phyloP scores from a whole-genome alignment of 495 filamentous ascomycete species.

The Aspergillus heteromorphus region DNA sequence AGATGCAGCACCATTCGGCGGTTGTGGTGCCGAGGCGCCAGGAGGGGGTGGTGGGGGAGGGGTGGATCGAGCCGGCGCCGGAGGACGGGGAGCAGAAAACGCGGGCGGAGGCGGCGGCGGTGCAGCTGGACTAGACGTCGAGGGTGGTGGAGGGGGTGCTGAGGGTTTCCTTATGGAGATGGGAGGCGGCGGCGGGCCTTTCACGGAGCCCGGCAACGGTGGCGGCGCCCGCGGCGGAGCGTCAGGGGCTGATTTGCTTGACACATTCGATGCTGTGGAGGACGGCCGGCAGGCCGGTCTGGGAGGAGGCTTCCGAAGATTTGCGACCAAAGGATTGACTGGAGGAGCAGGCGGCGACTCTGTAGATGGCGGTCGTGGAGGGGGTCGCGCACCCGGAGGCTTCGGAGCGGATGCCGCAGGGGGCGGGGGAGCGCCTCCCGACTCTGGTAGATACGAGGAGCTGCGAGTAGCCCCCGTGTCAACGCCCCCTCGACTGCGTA shows the following conservation, averaged over 20 bases:
- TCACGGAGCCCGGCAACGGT: constrained; percentile 52
- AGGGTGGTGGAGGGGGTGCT: constrained; percentile 38
- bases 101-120: constrained; percentile 49
- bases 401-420: constrained; percentile 58
- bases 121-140: constrained; percentile 35
- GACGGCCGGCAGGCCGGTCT: constrained; percentile 49
- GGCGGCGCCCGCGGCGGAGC: constrained; percentile 61
- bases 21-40: constrained; percentile 37
- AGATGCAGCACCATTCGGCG: constrained; percentile 31
- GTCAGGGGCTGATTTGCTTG: constrained; percentile 42
- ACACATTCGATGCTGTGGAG: constrained; percentile 43
- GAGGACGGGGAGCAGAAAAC: constrained; percentile 32
- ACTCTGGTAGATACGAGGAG: constrained; percentile 74
- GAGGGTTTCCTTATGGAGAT: constrained; percentile 40
- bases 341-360: constrained; percentile 46
- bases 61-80: constrained; percentile 33
- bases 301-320: constrained; percentile 54
- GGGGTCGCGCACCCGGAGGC: constrained; percentile 51
- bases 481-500: constrained; percentile 83
- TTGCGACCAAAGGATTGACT: constrained; percentile 53
- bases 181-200: constrained; percentile 42
- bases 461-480: constrained; percentile 80
- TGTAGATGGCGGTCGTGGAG: constrained; percentile 51
- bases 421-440: constrained; percentile 58
- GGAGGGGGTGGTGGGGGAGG: constrained; percentile 44